Conservation (phyloP, 2,329 filamentous ascomycete genomes). For the Colletotrichum tofieldiae region DNA sequence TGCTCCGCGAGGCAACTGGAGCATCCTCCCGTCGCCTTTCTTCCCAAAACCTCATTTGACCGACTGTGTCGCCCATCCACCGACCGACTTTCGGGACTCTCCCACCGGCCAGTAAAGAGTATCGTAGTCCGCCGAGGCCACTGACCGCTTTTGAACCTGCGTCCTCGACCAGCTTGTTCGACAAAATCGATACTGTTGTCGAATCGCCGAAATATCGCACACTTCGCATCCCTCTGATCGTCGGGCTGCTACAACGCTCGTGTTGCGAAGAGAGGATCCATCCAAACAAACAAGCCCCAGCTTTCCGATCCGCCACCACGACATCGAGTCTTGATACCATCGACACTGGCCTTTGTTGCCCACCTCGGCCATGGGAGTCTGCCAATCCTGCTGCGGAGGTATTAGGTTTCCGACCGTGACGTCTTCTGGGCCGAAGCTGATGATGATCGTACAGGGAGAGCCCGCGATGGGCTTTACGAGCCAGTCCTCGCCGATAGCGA, state of each 20-base stretch:
- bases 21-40: slow-evolving; percentile 40
- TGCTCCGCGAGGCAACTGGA: slow-evolving; percentile 42
- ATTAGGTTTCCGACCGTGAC: slow-evolving; percentile 37
- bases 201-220: slow-evolving; percentile 1
- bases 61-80: slow-evolving; percentile 38
- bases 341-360: slow-evolving; percentile 32
- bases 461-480: slow-evolving; percentile 87
- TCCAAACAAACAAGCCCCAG: slow-evolving; percentile 40
- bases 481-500: slow-evolving; percentile 95
- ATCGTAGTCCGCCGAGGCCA: slow-evolving; percentile 28
- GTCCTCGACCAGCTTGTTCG: slow-evolving; percentile 9
- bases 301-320: slow-evolving; percentile 19
- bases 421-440: slow-evolving; percentile 27
- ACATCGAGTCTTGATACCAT: slow-evolving; percentile 35
- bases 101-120: slow-evolving; percentile 29
- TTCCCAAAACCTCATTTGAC: slow-evolving; percentile 41
- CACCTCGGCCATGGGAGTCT: slow-evolving; percentile 70
- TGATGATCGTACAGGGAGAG: slow-evolving; percentile 69
- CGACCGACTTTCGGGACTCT: slow-evolving; percentile 39
- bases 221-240: slow-evolving; percentile 34
- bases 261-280: slow-evolving; percentile 37
- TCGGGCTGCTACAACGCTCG: slow-evolving; percentile 30
- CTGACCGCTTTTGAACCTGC: slow-evolving; percentile 3
- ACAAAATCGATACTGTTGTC: slow-evolving; percentile 14
- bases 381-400: slow-evolving; percentile 75